These are phyloP conservation scores for Mortierella sp. DNA, from an alignment of 371 early-diverging fungal species.

Conservation along the genomic window DNA sequence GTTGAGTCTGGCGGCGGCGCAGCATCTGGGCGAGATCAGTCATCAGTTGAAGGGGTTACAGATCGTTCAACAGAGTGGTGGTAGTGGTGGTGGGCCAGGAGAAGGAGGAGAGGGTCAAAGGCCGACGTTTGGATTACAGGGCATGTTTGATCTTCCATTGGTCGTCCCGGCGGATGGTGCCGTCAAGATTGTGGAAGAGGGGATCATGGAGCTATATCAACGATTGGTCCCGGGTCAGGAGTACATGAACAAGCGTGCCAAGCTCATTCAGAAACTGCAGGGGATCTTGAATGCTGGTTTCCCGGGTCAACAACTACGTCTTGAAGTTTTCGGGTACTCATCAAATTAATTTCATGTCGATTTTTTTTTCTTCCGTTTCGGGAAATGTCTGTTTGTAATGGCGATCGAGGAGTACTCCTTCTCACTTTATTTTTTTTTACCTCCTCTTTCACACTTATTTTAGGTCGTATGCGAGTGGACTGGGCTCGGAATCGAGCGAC, in stretches of 20 bases:
- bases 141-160: slow-evolving; percentile 12
- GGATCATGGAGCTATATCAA: slow-evolving; percentile 26
- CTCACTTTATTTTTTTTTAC: not conserved
- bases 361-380: too few species aligned
- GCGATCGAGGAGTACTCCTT: too few species aligned
- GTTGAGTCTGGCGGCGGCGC: not conserved
- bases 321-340: slow-evolving; percentile 44
- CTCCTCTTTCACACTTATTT: not conserved
- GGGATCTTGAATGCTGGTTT: slow-evolving; percentile 20
- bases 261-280: slow-evolving; percentile 27
- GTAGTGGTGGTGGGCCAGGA: too few species aligned
- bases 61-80: too few species aligned
- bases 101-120: not conserved
- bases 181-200: slow-evolving; percentile 2
- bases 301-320: slow-evolving; percentile 14
- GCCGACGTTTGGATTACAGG: slow-evolving; percentile 31
- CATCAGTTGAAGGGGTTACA: slow-evolving; percentile 13
- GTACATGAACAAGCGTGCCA: slow-evolving; percentile 14
- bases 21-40: slow-evolving; percentile 2
- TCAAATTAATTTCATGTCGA: too few species aligned
- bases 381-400: too few species aligned
- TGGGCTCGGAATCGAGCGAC: slow-evolving; percentile 47
- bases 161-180: slow-evolving; percentile 8
- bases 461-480: slow-evolving; percentile 48
- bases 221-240: slow-evolving; percentile 18